A percentile compares a stretch with the other conserved stretches of the same genome.
These are phyloP conservation scores for Coriaria nepalensis DNA, from an alignment of 306 rosid genomes.

Conservation along the genomic window DNA sequence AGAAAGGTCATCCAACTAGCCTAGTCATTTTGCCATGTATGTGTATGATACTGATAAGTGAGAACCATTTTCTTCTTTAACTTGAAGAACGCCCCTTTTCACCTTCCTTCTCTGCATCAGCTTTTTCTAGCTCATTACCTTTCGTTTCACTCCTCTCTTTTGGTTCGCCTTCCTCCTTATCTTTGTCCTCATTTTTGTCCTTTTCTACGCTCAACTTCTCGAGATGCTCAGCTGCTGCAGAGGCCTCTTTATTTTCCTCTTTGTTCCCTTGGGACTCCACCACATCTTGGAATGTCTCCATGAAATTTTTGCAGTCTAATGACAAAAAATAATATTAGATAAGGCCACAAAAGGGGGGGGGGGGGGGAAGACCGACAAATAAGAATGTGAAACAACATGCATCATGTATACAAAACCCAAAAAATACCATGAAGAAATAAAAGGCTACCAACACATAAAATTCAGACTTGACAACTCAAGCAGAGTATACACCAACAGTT, in stretches of 20 bases:
- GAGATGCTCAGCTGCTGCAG: constrained; percentile 63
- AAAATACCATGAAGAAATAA: no score
- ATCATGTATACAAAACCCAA: no score
- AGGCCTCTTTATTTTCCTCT: constrained; percentile 47
- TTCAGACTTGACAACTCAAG: no score
- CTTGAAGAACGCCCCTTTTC: constrained; percentile 44
- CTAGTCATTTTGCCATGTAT: constrained; percentile 28
- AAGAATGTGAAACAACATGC: no score
- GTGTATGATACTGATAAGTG: constrained; percentile 7
- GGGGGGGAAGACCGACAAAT: no score
- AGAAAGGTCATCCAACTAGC: constrained; percentile 26
- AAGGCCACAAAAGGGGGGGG: no score
- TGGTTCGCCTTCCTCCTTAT: constrained; percentile 14
- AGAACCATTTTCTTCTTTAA: constrained; percentile 20
- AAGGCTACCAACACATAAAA: no score
- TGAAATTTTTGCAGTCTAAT: constrained; percentile 72
- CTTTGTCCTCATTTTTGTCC: constrained; percentile 34
- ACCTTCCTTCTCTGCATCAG: constrained; percentile 36
- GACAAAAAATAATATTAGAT: no score
- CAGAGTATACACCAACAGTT: no score
- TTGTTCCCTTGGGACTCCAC: constrained; percentile 59
- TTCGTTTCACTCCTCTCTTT: constrained; percentile 14
- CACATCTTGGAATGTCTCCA: constrained; percentile 82
- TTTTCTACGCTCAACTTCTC: constrained; percentile 67
- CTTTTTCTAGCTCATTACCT: constrained; percentile 22